Conservation (phyloP, 179 eudicot genomes). For the Heliamphora pulchella region DNA sequence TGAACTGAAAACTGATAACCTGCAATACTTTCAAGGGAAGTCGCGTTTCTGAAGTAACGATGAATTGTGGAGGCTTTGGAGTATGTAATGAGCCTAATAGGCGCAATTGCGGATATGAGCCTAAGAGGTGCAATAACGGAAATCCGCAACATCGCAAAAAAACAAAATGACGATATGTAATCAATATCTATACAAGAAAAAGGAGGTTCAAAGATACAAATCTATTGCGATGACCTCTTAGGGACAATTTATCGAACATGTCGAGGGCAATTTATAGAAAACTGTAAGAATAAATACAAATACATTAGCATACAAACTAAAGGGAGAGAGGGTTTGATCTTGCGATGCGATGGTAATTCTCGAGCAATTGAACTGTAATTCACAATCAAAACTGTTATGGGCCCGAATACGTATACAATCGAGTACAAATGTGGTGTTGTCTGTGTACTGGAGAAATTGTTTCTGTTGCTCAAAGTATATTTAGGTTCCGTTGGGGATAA, state of each 20-base stretch:
- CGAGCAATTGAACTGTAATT: too few relatives aligned
- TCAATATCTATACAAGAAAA: neutral
- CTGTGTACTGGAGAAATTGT: too few relatives aligned
- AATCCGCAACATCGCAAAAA: neutral
- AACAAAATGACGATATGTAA: neutral
- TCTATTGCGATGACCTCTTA: neutral
- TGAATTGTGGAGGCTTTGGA: neutral
- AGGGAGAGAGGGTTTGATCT: too few relatives aligned
- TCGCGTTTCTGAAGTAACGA: neutral
- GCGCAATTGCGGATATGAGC: neutral
- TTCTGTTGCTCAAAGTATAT: too few relatives aligned
- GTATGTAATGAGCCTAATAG: neutral
- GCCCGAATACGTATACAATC: too few relatives aligned
- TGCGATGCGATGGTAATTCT: too few relatives aligned
- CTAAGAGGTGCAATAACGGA: neutral
- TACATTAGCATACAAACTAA: too few relatives aligned
- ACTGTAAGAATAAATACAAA: too few relatives aligned
- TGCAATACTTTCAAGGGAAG: neutral
- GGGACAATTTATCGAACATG: neutral
- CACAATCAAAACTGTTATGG: too few relatives aligned
- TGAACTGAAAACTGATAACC: constrained; percentile 1
- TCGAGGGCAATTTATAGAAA: neutral
- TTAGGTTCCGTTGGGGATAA: too few relatives aligned
- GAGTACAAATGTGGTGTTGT: too few relatives aligned
- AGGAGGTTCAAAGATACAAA: neutral